Evolutionary conservation across 2,329 filamentous ascomycete genomes (phyloP).

Genomic region (Ophiocordyceps camponoti-leonardi): DNA sequence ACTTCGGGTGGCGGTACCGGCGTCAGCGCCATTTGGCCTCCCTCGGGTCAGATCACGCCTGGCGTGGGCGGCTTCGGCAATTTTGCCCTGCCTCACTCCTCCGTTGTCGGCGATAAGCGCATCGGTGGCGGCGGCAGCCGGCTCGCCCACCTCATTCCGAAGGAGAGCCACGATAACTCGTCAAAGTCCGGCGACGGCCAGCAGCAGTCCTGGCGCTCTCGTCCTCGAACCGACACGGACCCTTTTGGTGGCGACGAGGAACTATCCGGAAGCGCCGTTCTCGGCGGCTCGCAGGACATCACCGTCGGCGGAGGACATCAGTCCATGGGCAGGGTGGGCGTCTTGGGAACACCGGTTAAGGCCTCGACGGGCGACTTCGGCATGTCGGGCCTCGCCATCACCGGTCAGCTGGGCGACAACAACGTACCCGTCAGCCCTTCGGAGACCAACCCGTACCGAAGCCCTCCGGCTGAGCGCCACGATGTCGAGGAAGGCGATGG

Average conservation of each 20-base stretch:
- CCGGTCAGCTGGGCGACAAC: slow-evolving; percentile 35
- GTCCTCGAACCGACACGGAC: slow-evolving; percentile 55
- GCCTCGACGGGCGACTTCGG: slow-evolving; percentile 40
- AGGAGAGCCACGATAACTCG: slow-evolving; percentile 54
- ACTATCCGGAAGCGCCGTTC: slow-evolving; percentile 50
- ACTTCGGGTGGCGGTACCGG: slow-evolving; percentile 29
- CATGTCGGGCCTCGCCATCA: slow-evolving; percentile 42
- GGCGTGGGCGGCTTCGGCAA: slow-evolving; percentile 75
- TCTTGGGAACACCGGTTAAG: slow-evolving; percentile 38
- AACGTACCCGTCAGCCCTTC: slow-evolving; percentile 76
- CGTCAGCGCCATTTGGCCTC: slow-evolving; percentile 25
- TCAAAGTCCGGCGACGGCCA: slow-evolving; percentile 32
- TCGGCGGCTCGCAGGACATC: slow-evolving; percentile 59
- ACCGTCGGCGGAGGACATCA: slow-evolving; percentile 21
- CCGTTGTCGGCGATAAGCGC: slow-evolving; percentile 53
- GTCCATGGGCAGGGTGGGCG: slow-evolving; percentile 17
- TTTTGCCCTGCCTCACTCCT: slow-evolving; percentile 52
- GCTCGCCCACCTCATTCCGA: slow-evolving; percentile 70
- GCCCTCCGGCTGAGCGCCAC: slow-evolving; percentile 63
- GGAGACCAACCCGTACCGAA: slow-evolving; percentile 91
- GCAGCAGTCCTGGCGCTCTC: slow-evolving; percentile 36
- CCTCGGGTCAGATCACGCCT: slow-evolving; percentile 38
- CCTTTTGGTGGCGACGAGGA: slow-evolving; percentile 50
- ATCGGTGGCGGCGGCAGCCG: slow-evolving; percentile 69
- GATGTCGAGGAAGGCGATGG: slow-evolving; percentile 42